Conservation (phyloP, 305 asterid species). For the Coffea humblotiana region DNA sequence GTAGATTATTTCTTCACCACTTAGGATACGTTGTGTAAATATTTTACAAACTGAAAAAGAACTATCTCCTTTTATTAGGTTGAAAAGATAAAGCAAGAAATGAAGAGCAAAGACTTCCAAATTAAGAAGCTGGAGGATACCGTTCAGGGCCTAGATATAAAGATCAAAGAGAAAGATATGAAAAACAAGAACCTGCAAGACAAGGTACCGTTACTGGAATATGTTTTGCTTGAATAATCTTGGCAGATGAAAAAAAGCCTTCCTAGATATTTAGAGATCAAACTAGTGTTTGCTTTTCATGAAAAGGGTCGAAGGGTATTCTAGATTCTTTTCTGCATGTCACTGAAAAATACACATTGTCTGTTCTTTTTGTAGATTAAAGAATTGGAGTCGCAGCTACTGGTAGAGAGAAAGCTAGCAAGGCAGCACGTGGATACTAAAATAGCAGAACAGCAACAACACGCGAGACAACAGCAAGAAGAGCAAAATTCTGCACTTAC, state of each 20-base stretch:
- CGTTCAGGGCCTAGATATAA: constrained; percentile 72
- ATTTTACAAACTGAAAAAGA: not conserved
- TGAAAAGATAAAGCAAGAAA: constrained; percentile 77
- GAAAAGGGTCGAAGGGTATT: not conserved
- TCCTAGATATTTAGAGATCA: constrained; percentile 1
- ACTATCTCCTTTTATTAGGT: constrained; percentile 37
- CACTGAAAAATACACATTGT: not conserved
- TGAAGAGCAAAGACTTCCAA: constrained; percentile 74
- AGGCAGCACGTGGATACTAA: constrained; percentile 80
- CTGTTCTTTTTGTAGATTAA: constrained; percentile 56
- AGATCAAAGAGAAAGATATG: constrained; percentile 74
- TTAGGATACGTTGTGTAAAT: not conserved
- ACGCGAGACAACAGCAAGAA: constrained; percentile 44
- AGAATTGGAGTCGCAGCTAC: constrained; percentile 89
- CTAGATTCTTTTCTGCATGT: not conserved
- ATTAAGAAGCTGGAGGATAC: constrained; percentile 85
- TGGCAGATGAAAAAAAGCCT: not conserved
- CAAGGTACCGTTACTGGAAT: constrained; percentile 50
- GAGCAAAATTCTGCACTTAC: constrained; percentile 43
- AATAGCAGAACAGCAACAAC: constrained; percentile 65
- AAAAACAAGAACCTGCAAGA: constrained; percentile 83
- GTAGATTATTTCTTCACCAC: not conserved
- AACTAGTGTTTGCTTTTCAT: not conserved
- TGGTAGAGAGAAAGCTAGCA: constrained; percentile 90
- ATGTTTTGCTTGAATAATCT: not conserved